These are phyloP conservation scores for Daldinia childiae DNA, from an alignment of 495 filamentous ascomycete species.

Conservation along the genomic window DNA sequence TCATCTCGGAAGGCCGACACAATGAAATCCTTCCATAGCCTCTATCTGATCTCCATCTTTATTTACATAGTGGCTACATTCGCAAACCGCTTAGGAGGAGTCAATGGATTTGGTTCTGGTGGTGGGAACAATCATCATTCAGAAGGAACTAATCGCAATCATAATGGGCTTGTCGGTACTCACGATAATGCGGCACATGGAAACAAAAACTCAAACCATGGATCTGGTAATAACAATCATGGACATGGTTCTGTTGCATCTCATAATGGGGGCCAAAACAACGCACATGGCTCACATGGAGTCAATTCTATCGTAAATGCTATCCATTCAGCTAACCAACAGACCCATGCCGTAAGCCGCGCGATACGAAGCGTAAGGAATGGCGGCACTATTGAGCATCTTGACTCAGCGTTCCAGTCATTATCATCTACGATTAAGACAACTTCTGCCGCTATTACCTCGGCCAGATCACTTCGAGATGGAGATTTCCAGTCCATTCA, in stretches of 20 bases:
- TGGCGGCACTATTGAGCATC: constrained; percentile 29
- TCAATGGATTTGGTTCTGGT: constrained; percentile 16
- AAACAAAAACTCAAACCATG: constrained; percentile 9
- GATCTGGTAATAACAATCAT: not conserved
- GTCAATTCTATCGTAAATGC: constrained; percentile 29
- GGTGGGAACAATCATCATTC: not conserved
- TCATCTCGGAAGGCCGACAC: constrained; percentile 19
- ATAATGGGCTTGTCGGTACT: not conserved
- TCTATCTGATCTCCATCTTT: constrained; percentile 24
- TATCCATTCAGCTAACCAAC: constrained; percentile 28
- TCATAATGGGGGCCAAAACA: constrained; percentile 12
- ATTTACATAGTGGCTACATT: constrained; percentile 13
- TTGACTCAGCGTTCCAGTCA: constrained; percentile 28
- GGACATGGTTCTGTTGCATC: constrained; percentile 5
- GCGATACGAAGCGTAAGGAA: constrained; percentile 22
- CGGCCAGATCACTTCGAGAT: constrained; percentile 6
- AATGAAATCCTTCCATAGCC: constrained; percentile 29
- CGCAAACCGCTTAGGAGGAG: constrained; percentile 12
- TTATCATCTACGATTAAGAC: constrained; percentile 24
- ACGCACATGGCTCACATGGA: constrained; percentile 13
- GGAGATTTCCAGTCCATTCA: constrained; percentile 27
- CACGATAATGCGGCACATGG: constrained; percentile 3
- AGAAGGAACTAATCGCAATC: constrained; percentile 17
- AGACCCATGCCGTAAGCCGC: constrained; percentile 22
- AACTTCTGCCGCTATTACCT: constrained; percentile 14